Evolutionary conservation across 1,284 basidiomycete species (phyloP).

Genomic region (Malassezia vespertilionis): DNA sequence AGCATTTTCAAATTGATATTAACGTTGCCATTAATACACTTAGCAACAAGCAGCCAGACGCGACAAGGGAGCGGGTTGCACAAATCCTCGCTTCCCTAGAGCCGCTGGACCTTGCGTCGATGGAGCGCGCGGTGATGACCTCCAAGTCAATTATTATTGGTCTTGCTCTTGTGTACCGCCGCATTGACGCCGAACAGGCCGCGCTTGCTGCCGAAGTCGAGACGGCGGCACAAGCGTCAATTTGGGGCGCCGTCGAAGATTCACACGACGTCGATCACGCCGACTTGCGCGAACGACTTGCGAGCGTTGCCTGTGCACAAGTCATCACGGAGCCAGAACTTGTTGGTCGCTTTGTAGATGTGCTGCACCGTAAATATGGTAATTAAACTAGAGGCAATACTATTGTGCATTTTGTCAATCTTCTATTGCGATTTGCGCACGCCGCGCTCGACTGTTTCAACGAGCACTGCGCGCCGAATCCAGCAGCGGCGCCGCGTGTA

Average conservation of each 20-base stretch:
- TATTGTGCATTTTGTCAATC: background rate
- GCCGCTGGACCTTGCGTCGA: conserved; percentile 52
- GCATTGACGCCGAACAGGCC: conserved; percentile 64
- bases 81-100: conserved; percentile 17
- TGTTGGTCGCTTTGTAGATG: conserved; percentile 9
- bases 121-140: conserved; percentile 80
- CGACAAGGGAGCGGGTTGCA: conserved; percentile 16
- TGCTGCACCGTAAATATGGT: conserved; percentile 8
- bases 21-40: conserved; percentile 22
- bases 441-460: conserved; percentile 42
- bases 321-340: conserved; percentile 10
- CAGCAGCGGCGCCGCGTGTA: conserved; percentile 49
- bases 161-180: conserved; percentile 67
- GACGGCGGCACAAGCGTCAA: conserved; percentile 83
- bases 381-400: background rate
- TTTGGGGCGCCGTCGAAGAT: conserved; percentile 98
- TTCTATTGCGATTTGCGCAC: conserved; percentile 12
- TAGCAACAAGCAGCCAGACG: conserved; percentile 18
- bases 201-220: conserved; percentile 78
- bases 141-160: conserved; percentile 86
- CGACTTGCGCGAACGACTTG: conserved; percentile 76
- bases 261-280: conserved; percentile 70
- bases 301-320: conserved; percentile 27
- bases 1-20: conserved; percentile 52
- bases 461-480: conserved; percentile 47